Evolutionary conservation across 2,329 filamentous ascomycete species (phyloP), one percentile per base, ranked within the genome.

Genomic region (Ilyonectria sp.): DNA sequence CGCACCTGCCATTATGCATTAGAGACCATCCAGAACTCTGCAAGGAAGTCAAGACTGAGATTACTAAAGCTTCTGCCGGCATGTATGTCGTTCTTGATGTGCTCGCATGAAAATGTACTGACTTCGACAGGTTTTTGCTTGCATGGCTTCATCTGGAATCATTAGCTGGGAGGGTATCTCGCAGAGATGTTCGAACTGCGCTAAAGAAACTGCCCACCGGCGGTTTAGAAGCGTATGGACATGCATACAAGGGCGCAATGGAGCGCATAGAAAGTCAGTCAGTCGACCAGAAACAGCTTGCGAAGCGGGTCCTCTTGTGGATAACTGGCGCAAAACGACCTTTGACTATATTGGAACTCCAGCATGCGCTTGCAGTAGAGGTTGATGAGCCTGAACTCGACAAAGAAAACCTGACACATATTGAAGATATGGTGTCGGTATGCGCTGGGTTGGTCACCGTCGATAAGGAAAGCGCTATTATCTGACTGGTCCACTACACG

Each of bases 401-500:
- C 6, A 19, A 76, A 52, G 77, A 82, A 0, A 81, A 82, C 21
- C 19, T 85, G 0, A 63, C 78, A 0, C 68, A 78, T 0, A 35
- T 80, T 1, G 75, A 79, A 5, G 74, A 79, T 2, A 61, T 84
- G 1, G 61, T 84, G 0, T 80, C 79, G 3, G 74, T 76, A 1
- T 86, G 83, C 62, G 79, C 78, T 35, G 84, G 84, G 0, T 57
- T 87, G 13, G 79, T 86, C 1, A 80, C 77, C 0, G 40, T 84
- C 3, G 82, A 86, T 37, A 60, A 80, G 55, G 67, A 81, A 49
- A 85, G 76, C 52, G 50, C 74, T 21, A 73, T 80, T 26, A 73
- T 86, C 9, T 78, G 82, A 3, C 67, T 86, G 0, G 81, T 84
- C 3, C 84, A 87, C 67, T 83, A 83, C 60, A 86, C 84, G 0